phyloP scores from a whole-genome alignment of 2,329 filamentous ascomycete genomes.

The Neopestalotiopsis clavispora region DNA sequence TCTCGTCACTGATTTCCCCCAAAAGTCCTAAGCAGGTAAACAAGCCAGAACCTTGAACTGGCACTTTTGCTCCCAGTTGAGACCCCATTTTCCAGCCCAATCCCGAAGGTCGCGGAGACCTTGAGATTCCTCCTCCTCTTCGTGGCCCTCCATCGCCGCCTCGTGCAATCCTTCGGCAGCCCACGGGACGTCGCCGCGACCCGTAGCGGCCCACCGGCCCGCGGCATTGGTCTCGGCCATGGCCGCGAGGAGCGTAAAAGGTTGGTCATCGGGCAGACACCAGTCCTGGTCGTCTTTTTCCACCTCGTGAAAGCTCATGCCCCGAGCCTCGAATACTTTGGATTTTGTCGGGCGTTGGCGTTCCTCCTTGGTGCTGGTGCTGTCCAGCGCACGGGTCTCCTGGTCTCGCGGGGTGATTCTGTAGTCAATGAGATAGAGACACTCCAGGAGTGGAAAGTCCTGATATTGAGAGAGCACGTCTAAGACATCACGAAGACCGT shows the following conservation, averaged over 20 bases:
- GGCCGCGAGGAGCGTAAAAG: not conserved
- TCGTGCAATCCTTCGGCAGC: too few species aligned
- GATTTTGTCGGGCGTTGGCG: not conserved
- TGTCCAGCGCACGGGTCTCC: not conserved
- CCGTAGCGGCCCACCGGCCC: not conserved
- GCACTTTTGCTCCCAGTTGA: not conserved
- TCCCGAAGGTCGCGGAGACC: not conserved
- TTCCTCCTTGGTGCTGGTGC: not conserved
- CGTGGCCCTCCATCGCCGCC: not conserved
- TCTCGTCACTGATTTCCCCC: too few species aligned
- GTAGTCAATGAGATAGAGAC: conserved; percentile 16
- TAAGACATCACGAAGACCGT: not conserved
- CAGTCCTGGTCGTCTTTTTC: conserved; percentile 3
- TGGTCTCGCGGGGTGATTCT: not conserved
- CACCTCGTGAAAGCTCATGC: conserved; percentile 10
- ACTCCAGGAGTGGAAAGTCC: conserved; percentile 4
- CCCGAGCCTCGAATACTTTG: conserved; percentile 4
- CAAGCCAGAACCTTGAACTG: conserved; percentile 16
- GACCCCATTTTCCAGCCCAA: conserved; percentile 1
- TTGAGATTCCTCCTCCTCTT: not conserved
- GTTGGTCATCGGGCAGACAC: not conserved
- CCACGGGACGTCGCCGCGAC: too few species aligned
- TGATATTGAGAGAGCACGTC: not conserved
- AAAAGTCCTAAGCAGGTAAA: not conserved
- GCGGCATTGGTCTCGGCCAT: not conserved